Evolutionary conservation across 345 rosid species (phyloP).

Genomic region (Melaleuca quinquenervia): DNA sequence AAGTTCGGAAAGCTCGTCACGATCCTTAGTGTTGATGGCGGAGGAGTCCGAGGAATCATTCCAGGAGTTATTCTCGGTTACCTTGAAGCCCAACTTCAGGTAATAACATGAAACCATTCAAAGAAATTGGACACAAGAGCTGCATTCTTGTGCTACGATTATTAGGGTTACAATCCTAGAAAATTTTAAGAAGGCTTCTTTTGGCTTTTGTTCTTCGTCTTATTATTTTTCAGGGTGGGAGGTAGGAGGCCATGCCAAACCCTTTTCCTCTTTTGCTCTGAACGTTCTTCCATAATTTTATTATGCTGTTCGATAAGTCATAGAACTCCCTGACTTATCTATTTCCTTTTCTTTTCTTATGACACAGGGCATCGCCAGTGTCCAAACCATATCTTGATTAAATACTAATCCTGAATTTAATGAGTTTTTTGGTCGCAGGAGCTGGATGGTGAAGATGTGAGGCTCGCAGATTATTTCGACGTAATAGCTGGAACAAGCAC

Average conservation of each 20-base stretch:
- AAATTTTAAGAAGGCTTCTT: not conserved
- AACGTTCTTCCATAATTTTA: not conserved
- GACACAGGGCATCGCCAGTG: not conserved
- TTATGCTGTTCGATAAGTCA: not conserved
- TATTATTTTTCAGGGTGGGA: not conserved
- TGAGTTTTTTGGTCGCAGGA: not conserved
- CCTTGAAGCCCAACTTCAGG: slow-evolving; percentile 86
- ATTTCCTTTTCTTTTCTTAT: not conserved
- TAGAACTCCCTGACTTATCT: not conserved
- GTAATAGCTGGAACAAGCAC: not conserved
- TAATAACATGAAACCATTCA: not conserved
- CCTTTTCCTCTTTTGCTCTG: not conserved
- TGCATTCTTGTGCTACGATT: not conserved
- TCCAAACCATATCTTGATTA: not conserved
- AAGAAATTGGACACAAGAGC: not conserved
- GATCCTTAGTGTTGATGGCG: slow-evolving; percentile 68
- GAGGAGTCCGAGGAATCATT: slow-evolving; percentile 65
- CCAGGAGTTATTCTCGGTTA: slow-evolving; percentile 47
- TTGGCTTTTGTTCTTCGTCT: not conserved
- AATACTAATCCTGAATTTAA: not conserved
- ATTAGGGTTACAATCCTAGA: not conserved
- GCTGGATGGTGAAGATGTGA: not conserved
- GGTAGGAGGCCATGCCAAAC: not conserved
- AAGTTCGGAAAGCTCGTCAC: slow-evolving; percentile 41
- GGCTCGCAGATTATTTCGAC: not conserved